Conservation (phyloP, 768 basidiomycete genomes). For the Coprinopsis strossmayeri region DNA sequence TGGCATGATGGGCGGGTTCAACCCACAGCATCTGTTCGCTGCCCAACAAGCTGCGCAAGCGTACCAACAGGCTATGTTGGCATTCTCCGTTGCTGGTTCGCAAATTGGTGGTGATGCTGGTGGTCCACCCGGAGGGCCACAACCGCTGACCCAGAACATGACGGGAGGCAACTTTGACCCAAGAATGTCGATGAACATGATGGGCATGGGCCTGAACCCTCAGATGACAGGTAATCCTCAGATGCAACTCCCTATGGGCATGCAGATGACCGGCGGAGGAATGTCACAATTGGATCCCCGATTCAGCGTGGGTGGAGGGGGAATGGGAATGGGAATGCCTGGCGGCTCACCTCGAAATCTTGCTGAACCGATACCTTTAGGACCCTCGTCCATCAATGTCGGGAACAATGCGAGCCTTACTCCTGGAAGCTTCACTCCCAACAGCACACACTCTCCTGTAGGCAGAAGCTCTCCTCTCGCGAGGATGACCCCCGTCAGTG, state of each 20-base stretch:
- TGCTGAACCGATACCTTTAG: conserved; percentile 50
- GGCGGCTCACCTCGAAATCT: conserved; percentile 40
- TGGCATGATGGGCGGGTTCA: conserved; percentile 53
- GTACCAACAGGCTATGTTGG: conserved; percentile 87
- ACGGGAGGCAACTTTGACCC: conserved; percentile 58
- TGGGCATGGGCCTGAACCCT: conserved; percentile 39
- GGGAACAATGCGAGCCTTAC: conserved; percentile 21
- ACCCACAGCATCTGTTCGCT: conserved; percentile 80
- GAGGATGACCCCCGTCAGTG: conserved; percentile 21
- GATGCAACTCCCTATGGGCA: not conserved
- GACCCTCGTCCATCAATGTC: conserved; percentile 17
- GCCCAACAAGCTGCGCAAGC: conserved; percentile 83
- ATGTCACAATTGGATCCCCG: not conserved
- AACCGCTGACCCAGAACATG: conserved; percentile 48
- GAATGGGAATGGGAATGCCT: conserved; percentile 17
- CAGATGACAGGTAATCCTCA: not conserved
- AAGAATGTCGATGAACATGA: conserved; percentile 79
- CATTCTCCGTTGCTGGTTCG: conserved; percentile 69
- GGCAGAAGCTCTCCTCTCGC: conserved; percentile 49
- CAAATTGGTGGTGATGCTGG: conserved; percentile 57
- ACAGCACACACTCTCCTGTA: conserved; percentile 39
- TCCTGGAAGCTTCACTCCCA: conserved; percentile 23
- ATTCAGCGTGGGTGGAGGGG: not conserved
- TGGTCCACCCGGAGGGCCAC: conserved; percentile 23
- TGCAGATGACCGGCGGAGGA: not conserved